Percentiles rank a stretch among this genome's conserved stretches.
Evolutionary conservation across 2,329 filamentous ascomycete genomes (phyloP).

Genomic region (Trichoderma oligosporum): DNA sequence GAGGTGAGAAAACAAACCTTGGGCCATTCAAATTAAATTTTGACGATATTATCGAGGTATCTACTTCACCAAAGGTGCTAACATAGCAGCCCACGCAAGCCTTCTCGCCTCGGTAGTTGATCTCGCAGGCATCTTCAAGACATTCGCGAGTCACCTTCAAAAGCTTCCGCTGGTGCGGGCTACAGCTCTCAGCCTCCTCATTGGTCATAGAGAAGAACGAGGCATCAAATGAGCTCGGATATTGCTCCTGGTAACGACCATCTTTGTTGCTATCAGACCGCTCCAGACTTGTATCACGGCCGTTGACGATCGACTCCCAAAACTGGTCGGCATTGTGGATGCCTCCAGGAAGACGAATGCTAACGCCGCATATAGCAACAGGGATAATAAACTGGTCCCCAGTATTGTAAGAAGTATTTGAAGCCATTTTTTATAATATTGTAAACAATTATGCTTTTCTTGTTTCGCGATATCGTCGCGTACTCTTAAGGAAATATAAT

Average conservation of each 20-base stretch:
- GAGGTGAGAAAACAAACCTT: background rate
- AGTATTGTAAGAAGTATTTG: background rate
- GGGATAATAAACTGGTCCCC: slow-evolving; percentile 18
- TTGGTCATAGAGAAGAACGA: slow-evolving; percentile 31
- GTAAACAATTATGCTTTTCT: background rate
- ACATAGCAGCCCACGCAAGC: slow-evolving; percentile 30
- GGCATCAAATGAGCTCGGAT: slow-evolving; percentile 28
- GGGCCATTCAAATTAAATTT: slow-evolving; percentile 9
- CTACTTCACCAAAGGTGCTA: slow-evolving; percentile 28
- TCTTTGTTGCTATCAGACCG: slow-evolving; percentile 20
- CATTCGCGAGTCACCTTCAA: slow-evolving; percentile 28
- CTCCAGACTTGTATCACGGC: slow-evolving; percentile 24
- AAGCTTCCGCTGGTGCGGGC: slow-evolving; percentile 29
- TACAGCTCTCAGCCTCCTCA: slow-evolving; percentile 28
- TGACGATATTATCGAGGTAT: background rate
- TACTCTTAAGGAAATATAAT: background rate
- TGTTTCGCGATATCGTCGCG: background rate
- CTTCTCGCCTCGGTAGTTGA: slow-evolving; percentile 27
- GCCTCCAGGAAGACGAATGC: slow-evolving; percentile 32
- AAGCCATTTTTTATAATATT: slow-evolving; percentile 3
- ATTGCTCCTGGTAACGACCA: slow-evolving; percentile 26
- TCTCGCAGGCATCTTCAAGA: slow-evolving; percentile 27
- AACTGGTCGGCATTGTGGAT: slow-evolving; percentile 26
- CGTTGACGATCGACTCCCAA: slow-evolving; percentile 32
- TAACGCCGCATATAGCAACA: slow-evolving; percentile 33